Conservation (phyloP, 2,329 filamentous ascomycete genomes). For the Aspergillus piperis region DNA sequence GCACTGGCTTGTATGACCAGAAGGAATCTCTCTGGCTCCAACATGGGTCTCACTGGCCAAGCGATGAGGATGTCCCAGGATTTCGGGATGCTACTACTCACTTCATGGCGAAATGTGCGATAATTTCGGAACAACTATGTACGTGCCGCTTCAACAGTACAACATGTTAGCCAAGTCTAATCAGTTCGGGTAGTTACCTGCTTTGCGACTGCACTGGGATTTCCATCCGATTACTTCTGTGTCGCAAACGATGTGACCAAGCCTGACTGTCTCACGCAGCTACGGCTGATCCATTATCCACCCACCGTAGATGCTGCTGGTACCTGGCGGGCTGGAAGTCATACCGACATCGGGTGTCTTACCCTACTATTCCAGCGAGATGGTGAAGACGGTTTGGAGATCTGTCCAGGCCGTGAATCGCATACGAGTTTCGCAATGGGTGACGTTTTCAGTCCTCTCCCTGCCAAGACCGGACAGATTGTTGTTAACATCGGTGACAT, state of each 20-base stretch:
- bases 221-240: conserved; percentile 3
- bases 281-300: conserved; percentile 10
- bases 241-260: conserved; percentile 5
- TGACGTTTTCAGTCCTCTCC: conserved; percentile 16
- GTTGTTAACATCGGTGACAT: conserved; percentile 22
- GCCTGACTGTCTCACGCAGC: conserved; percentile 9
- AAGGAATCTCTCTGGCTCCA: conserved; percentile 12
- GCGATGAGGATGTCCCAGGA: conserved; percentile 1
- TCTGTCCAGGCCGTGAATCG: conserved; percentile 8
- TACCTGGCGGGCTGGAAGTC: conserved; percentile 10
- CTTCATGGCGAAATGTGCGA: background rate
- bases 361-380: conserved; percentile 13
- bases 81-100: background rate
- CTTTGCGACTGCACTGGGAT: conserved; percentile 7
- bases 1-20: conserved; percentile 4
- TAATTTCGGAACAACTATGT: conserved; percentile 1
- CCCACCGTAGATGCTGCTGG: conserved; percentile 5
- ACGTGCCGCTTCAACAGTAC: background rate
- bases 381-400: conserved; percentile 11
- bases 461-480: conserved; percentile 18
- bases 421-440: conserved; percentile 9
- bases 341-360: conserved; percentile 13
- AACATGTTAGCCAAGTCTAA: no score
- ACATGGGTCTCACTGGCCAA: conserved; percentile 1
- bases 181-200: background rate